Base-by-base conservation (phyloP, 2,329 filamentous ascomycete species). In the Cercospora berteroae region DNA sequence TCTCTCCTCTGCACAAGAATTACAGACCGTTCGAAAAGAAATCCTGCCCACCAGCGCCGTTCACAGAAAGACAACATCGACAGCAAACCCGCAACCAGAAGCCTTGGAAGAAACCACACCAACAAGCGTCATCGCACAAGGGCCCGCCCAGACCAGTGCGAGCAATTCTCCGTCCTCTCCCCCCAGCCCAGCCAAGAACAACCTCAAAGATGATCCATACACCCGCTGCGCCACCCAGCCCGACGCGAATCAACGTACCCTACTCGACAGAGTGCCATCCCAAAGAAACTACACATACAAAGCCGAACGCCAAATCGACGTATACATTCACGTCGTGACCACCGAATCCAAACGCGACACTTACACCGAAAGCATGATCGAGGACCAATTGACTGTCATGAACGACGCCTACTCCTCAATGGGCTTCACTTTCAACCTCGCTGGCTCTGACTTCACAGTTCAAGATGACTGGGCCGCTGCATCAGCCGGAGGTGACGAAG, bases 391-490 rank as follows among this genome's bases (percentile, higher is more conserved):
- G 13, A 58, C 63, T 5, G 65, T 64, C 52, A 67, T 67, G 67
- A 71, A 71, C 33, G 59, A 65, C 23, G 65, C 77, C 9, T 83
- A 83, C 77, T 74, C 78, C 27, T 76, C 80, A 44, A 84, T 84
- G 74, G 66, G 56, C 16, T 50, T 69, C 70, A 63, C 60, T 5
- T 87, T 84, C 77, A 79, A 76, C 25, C 77, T 85, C 7, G 70
- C 76, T 48, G 81, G 82, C 62, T 78, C 83, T 31, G 82, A 81
- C 31, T 83, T 81, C 70, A 84, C 79, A 16, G 77, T 81, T 56
- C 86, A 85, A 76, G 80, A 84, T 70, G 76, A 76, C 36, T 87
- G 85, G 84, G 84, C 85, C 25, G 76, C 77, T 59, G 79, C 77
- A 44, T 80, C 80, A 66, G 77, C 74, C n/a, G 80, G 82, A 71